Evolutionary conservation across 2,329 filamentous ascomycete species (phyloP).

Genomic region (Xylariaceae sp.): DNA sequence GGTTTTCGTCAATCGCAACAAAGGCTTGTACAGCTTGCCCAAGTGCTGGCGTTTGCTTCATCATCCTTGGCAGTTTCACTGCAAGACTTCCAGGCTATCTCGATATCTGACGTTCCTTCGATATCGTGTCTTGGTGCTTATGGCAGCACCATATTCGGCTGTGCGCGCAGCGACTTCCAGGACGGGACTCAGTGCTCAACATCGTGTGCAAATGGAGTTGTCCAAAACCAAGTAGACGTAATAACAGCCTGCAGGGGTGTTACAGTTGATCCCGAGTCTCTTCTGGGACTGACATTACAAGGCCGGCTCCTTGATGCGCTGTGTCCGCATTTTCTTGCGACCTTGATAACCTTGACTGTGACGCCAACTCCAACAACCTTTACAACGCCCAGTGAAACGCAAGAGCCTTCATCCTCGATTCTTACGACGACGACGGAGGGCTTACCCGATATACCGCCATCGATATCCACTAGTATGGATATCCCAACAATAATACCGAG

Average conservation of each 20-base stretch:
- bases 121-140: conserved; percentile 27
- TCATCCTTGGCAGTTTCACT: conserved; percentile 27
- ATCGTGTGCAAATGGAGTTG: conserved; percentile 26
- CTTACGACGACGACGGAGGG: conserved; percentile 7
- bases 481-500: not conserved
- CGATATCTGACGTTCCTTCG: conserved; percentile 26
- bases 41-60: conserved; percentile 21
- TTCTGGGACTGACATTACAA: conserved; percentile 26
- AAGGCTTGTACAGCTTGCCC: conserved; percentile 17
- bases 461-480: not conserved
- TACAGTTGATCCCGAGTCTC: conserved; percentile 21
- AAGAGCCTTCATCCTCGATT: conserved; percentile 9
- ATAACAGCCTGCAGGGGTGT: conserved; percentile 21
- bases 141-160: conserved; percentile 24
- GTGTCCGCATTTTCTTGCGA: conserved; percentile 24
- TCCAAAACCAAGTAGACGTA: conserved; percentile 17
- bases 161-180: conserved; percentile 24
- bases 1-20: conserved; percentile 17
- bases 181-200: conserved; percentile 24
- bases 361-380: conserved; percentile 16
- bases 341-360: conserved; percentile 23
- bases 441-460: not conserved
- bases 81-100: conserved; percentile 28
- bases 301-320: conserved; percentile 25
- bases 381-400: conserved; percentile 9